Evolutionary conservation across 495 filamentous ascomycete species (phyloP), one percentile per base, ranked within the genome.

Genomic region (Penicillium manginii): DNA sequence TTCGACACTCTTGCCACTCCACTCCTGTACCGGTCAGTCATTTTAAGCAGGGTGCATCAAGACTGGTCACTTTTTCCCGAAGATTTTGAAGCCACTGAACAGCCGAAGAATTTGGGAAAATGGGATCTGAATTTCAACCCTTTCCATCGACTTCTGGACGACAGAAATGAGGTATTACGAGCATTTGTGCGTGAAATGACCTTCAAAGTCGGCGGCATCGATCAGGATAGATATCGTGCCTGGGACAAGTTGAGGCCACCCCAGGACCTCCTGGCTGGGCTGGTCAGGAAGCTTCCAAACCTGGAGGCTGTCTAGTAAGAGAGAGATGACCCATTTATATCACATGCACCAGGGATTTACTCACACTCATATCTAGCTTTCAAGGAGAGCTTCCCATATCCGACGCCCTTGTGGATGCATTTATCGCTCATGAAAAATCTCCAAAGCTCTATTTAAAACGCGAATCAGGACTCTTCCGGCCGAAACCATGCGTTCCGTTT

Each of bases 21-120:
- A 21, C 15, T 59, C 8, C 39, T 59, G 29, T 59, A 59, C 50
- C 56, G 42, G 22, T 59, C 56, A 17, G 39, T 53, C 40, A 48
- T 53, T 10, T 52, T 59, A 3, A 26, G 49, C 19, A 35, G 14
- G 43, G 17, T n/a, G 18, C 3, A 17, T 18, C 0, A 12, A 2
- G 40, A 43, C 40, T 31, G 31, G 29, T 12, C 29, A 15, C 12
- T 33, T 14, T 49, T 23, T n/a, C 46, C 49, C 4, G 17, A 19
- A 19, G 31, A 32, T 12, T 23, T 19, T 26, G 23, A 51, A 12
- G 18, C 15, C 29, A 51, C 35, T n/a, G 49, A 51, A 19, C 14
- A n/a, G 17, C 26, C 19, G 4, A 32, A 51, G 2, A 0, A 37
- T 17, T 4, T 26, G 2, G 26, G 12, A 11, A n/a, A n/a, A n/a